Evolutionary conservation across 305 asterid genomes (phyloP), one percentile per base, ranked within the genome.

Genomic region (Fraxinus platypoda): DNA sequence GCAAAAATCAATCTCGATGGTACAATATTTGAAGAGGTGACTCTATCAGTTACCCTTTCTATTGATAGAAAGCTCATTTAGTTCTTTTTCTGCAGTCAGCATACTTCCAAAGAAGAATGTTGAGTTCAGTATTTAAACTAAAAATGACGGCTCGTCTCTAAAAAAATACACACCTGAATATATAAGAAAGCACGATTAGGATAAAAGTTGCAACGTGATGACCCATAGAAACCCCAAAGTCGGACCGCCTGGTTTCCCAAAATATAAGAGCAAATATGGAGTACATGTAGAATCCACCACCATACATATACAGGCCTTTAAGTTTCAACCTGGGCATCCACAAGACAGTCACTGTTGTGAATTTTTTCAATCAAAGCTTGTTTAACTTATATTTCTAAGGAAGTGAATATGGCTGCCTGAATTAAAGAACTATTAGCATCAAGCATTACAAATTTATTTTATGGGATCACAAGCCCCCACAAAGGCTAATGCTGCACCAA

Each of bases 211-310:
- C 94, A 76, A 95, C 86, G 73, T 95, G 98, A 84, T 95, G 98
- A 80, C 94, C 79, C 98, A 95, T 95, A 6, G 98, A 95, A 80
- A 95, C 98, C 71, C 97, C 97, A 86, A 94, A 95, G 87, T 95
- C 98, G 8, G 98, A 91, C 62, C 98, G 97, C 88, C 95, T 89
- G 52, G 97, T 95, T 88, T 95, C 98, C 98, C 98, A 95, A 80
- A 91, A 94, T 57, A 95, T 81, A 76, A 95, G 90, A n/a, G 98
- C 98, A 86, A 95, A 95, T 81, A 95, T 95, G 75, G 98, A 94
- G 88, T 92, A 95, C 3, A 91, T 84, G 81, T 95, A 95, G 90
- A 95, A 95, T 80, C 98, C 98, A 21, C 98, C 95, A 3, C 86
- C 82, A 80, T 95, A 95, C 97, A 94, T 91, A 79, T 94, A 94